Conservation (phyloP, 257 asterid species). For the Nicotiana tomentosiformis region DNA sequence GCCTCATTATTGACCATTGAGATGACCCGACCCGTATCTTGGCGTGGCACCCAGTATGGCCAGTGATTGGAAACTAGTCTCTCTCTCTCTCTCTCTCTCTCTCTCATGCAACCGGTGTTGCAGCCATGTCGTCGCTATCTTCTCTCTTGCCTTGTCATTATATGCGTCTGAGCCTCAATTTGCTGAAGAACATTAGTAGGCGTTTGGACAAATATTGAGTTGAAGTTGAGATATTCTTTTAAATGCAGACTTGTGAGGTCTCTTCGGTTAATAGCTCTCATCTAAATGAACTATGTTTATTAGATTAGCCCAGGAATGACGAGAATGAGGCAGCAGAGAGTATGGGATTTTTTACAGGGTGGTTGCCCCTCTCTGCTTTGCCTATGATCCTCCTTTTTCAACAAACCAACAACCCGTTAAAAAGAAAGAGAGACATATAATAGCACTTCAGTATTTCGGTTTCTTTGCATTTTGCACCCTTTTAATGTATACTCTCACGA, state of each 20-base stretch:
- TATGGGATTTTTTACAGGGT: constrained; percentile 29
- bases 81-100: too few relatives aligned
- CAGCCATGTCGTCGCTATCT: constrained; percentile 20
- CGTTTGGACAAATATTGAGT: too few relatives aligned
- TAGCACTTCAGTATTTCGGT: neutral
- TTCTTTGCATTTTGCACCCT: neutral
- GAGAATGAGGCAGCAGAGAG: constrained; percentile 2
- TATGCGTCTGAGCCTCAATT: constrained; percentile 14
- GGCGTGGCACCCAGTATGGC: constrained; percentile 21
- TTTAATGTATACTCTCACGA: too few relatives aligned
- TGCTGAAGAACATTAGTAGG: too few relatives aligned
- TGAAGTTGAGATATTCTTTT: too few relatives aligned
- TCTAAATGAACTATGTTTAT: too few relatives aligned
- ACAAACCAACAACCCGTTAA: constrained; percentile 14
- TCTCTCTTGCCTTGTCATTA: neutral
- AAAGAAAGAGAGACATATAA: neutral
- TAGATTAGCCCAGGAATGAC: neutral
- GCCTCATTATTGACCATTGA: neutral
- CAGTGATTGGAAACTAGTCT: neutral
- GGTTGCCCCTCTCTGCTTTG: constrained; percentile 47
- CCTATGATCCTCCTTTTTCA: constrained; percentile 9
- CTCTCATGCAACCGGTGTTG: constrained; percentile 12
- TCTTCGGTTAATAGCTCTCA: too few relatives aligned
- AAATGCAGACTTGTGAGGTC: too few relatives aligned
- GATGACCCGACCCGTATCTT: constrained; percentile 16